Conservation (phyloP, 129 eudicot species). For the Flaveria robusta region DNA sequence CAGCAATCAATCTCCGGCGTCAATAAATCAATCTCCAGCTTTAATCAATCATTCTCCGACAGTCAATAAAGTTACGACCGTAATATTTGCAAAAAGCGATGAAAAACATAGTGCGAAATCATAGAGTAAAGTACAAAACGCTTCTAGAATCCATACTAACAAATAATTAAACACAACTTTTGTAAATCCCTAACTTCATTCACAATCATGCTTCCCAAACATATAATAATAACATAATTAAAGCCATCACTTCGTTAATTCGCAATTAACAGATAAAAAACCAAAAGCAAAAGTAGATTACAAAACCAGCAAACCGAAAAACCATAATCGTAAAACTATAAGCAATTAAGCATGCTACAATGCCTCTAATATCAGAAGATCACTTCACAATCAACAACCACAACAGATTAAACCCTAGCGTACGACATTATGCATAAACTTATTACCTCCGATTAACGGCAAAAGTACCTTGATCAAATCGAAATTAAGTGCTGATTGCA, state of each 20-base stretch:
- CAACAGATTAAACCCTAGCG: neutral
- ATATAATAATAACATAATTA: neutral
- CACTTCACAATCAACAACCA: neutral
- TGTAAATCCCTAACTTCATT: conserved; percentile 29
- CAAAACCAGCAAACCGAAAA: neutral
- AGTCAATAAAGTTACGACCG: neutral
- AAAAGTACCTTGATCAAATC: neutral
- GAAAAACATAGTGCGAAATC: neutral
- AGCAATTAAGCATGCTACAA: neutral
- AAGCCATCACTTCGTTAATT: conserved; percentile 4
- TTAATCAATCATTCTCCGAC: neutral
- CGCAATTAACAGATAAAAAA: neutral
- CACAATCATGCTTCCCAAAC: conserved; percentile 35
- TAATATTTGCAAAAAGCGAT: neutral
- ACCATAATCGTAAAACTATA: neutral
- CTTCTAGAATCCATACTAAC: neutral
- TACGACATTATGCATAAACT: conserved; percentile 13
- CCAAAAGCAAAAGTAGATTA: neutral
- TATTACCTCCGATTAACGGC: conserved; percentile 19
- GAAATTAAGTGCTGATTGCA: neutral
- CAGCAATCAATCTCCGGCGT: neutral
- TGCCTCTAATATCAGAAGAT: neutral
- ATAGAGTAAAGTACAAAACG: conserved; percentile 2
- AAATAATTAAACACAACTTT: conserved; percentile 1
- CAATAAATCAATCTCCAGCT: neutral